Percentiles rank a stretch among this genome's conserved stretches.
Evolutionary conservation across 2,329 filamentous ascomycete genomes (phyloP).

Genomic region (Penicillium sp.): DNA sequence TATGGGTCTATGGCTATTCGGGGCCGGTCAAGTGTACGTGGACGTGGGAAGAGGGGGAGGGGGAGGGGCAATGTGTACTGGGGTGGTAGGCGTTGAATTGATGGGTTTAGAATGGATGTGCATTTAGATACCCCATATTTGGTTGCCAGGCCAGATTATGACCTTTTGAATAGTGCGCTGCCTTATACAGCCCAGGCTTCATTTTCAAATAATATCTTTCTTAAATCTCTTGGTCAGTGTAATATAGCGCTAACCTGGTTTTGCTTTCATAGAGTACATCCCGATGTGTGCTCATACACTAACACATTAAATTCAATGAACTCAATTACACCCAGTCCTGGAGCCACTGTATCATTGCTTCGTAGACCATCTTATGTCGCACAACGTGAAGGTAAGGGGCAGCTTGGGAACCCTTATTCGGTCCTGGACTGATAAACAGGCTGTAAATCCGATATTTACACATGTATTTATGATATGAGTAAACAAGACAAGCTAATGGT

Average conservation of each 20-base stretch:
- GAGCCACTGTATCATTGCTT: neutral
- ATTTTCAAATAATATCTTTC: neutral
- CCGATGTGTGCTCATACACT: neutral
- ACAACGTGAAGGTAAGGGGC: conserved; percentile 2
- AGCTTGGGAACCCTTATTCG: neutral
- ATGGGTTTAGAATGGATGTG: neutral
- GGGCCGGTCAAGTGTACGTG: conserved; percentile 22
- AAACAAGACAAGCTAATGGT: neutral
- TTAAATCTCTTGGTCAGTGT: neutral
- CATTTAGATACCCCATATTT: neutral
- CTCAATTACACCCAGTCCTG: neutral
- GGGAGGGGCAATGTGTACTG: conserved; percentile 12
- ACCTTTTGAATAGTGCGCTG: neutral
- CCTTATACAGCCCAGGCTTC: neutral
- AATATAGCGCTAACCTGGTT: neutral
- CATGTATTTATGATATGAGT: neutral
- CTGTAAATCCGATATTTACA: neutral
- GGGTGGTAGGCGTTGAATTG: conserved; percentile 6
- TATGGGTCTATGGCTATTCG: conserved; percentile 35
- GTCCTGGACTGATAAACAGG: neutral
- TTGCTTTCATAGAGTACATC: neutral
- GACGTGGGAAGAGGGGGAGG: conserved; percentile 16
- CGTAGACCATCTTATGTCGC: neutral
- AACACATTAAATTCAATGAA: neutral
- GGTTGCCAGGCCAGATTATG: neutral